Evolutionary conservation across 2,329 filamentous ascomycete genomes (phyloP).

Genomic region (Aspergillus carbonarius): DNA sequence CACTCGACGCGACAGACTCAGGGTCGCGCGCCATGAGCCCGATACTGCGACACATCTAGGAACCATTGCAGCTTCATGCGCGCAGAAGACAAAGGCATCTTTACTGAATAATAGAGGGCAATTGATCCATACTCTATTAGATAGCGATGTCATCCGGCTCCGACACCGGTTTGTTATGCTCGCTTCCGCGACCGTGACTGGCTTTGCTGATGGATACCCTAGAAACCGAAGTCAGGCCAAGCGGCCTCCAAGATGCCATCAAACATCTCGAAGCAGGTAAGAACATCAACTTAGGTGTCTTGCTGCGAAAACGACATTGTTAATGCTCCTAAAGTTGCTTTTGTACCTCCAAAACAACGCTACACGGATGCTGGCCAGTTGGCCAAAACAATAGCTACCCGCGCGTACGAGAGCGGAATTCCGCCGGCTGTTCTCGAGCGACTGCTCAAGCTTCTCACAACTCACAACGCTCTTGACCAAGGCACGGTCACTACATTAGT

Average conservation of each 20-base stretch:
- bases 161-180: slow-evolving; percentile 18
- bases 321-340: slow-evolving; percentile 31
- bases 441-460: slow-evolving; percentile 66
- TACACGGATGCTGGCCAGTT: slow-evolving; percentile 61
- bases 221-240: slow-evolving; percentile 19
- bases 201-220: slow-evolving; percentile 2
- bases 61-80: not conserved
- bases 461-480: slow-evolving; percentile 71
- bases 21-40: not conserved
- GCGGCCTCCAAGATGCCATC: slow-evolving; percentile 33
- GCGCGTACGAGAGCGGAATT: slow-evolving; percentile 68
- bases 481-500: slow-evolving; percentile 67
- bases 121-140: not conserved
- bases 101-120: not conserved
- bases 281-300: not conserved
- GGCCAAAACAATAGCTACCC: slow-evolving; percentile 62
- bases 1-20: slow-evolving; percentile 12
- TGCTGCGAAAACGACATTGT: not conserved
- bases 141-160: slow-evolving; percentile 20
- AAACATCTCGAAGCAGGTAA: slow-evolving; percentile 40
- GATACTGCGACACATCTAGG: not conserved
- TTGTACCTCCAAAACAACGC: slow-evolving; percentile 64
- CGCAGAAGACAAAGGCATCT: not conserved
- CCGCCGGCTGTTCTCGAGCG: slow-evolving; percentile 58
- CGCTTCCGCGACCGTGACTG: not conserved